These are phyloP conservation scores for Phalaenopsis aphrodite DNA, from an alignment of 106 monocot species.

Conservation along the genomic window DNA sequence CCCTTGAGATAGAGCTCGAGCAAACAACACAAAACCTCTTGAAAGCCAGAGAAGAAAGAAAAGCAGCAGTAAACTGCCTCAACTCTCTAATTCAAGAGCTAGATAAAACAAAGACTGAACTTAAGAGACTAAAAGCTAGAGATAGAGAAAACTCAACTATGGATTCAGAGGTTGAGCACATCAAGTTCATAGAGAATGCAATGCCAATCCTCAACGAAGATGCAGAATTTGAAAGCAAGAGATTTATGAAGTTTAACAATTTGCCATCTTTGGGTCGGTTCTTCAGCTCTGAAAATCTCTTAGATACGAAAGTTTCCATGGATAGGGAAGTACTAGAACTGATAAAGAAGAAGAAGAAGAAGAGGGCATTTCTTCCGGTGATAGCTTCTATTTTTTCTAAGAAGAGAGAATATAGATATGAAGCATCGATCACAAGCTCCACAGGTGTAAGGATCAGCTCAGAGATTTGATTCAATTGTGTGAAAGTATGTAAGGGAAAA, in stretches of 20 bases:
- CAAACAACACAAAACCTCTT: constrained; percentile 50
- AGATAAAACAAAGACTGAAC: constrained; percentile 43
- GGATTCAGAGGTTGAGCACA: constrained; percentile 19
- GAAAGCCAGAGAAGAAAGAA: constrained; percentile 38
- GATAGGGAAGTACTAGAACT: constrained; percentile 5
- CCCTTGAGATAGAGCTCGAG: constrained; percentile 30
- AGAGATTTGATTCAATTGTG: too few relatives aligned
- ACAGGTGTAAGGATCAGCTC: too few relatives aligned
- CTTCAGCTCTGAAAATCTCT: constrained; percentile 10
- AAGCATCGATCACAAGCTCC: not conserved
- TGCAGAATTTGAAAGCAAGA: constrained; percentile 10
- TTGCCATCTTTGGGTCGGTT: constrained; percentile 21
- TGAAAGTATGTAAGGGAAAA: too few relatives aligned
- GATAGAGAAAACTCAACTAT: constrained; percentile 8
- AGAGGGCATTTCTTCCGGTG: constrained; percentile 31
- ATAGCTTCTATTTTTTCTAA: constrained; percentile 30
- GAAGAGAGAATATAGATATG: constrained; percentile 22
- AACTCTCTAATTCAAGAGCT: constrained; percentile 50
- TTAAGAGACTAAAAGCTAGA: constrained; percentile 26
- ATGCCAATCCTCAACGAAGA: not conserved
- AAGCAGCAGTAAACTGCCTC: constrained; percentile 30
- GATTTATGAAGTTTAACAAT: constrained; percentile 22
- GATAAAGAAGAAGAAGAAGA: constrained; percentile 24
- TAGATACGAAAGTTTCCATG: constrained; percentile 20
- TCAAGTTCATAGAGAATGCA: constrained; percentile 33